A percentile compares a stretch with the other conserved stretches of the same genome.
Conservation (phyloP, 805 yeast genomes). For the Pichia heedii region DNA sequence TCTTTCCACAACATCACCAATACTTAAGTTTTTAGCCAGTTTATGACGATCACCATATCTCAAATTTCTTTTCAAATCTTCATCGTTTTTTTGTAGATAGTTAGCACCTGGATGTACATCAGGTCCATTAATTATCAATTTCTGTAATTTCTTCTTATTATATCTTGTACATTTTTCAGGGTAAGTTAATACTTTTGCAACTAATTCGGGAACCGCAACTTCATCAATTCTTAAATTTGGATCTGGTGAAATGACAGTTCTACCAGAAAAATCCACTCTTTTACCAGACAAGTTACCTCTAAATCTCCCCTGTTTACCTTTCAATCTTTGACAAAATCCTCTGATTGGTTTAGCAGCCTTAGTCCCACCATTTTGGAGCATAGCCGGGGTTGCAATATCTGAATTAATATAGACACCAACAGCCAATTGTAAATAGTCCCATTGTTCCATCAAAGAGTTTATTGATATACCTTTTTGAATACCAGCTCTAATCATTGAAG, state of each 20-base stretch:
- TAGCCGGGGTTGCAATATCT: conserved; percentile 79
- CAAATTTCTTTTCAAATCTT: conserved; percentile 77
- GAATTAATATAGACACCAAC: conserved; percentile 97
- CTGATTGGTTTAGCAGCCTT: conserved; percentile 72
- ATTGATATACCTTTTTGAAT: conserved; percentile 91
- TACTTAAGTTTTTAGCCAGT: conserved; percentile 63
- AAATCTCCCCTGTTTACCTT: conserved; percentile 98
- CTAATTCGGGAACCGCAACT: conserved; percentile 97
- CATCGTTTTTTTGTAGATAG: conserved; percentile 74
- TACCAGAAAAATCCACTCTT: conserved; percentile 95
- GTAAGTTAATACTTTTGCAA: conserved; percentile 89
- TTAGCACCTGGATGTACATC: conserved; percentile 94
- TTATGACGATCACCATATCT: conserved; percentile 79
- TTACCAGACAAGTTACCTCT: conserved; percentile 97
- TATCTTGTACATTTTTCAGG: conserved; percentile 92
- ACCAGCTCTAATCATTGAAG: conserved; percentile 90
- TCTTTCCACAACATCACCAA: conserved; percentile 93
- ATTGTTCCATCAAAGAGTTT: conserved; percentile 93
- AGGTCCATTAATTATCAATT: conserved; percentile 76
- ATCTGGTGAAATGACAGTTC: conserved; percentile 98
- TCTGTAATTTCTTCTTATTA: conserved; percentile 69
- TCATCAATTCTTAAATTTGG: conserved; percentile 92
- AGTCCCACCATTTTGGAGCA: conserved; percentile 50
- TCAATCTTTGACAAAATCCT: conserved; percentile 93
- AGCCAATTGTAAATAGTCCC: conserved; percentile 94